Percentiles rank a stretch among this genome's conserved stretches.
phyloP scores from a whole-genome alignment of 1,139 yeast species.

The Suhomyces choctaworum region DNA sequence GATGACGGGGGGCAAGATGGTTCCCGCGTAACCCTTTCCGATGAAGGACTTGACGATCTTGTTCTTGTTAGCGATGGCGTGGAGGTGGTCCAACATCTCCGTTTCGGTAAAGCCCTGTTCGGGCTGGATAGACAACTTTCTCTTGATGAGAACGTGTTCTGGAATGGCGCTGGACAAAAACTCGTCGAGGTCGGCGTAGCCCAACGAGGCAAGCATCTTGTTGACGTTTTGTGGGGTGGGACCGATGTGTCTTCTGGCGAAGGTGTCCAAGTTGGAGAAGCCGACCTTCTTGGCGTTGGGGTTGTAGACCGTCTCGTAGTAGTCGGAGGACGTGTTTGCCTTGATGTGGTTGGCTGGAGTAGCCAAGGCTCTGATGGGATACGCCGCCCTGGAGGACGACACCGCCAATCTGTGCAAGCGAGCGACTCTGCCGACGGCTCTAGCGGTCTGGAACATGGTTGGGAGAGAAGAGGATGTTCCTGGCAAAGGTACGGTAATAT shows the following conservation, averaged over 20 bases:
- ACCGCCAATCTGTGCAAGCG: conserved; percentile 9
- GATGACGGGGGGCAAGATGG: conserved; percentile 86
- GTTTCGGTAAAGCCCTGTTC: conserved; percentile 75
- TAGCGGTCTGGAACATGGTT: conserved; percentile 11
- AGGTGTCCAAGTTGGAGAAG: conserved; percentile 64
- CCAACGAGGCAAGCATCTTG: conserved; percentile 65
- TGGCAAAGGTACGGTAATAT: not conserved
- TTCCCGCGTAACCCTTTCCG: conserved; percentile 94
- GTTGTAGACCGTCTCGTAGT: conserved; percentile 42
- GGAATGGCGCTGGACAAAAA: conserved; percentile 80
- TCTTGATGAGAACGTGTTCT: conserved; percentile 63
- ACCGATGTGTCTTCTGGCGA: conserved; percentile 89
- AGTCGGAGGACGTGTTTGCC: conserved; percentile 50
- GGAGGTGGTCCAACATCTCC: conserved; percentile 71
- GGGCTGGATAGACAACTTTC: conserved; percentile 65
- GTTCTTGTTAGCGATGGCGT: conserved; percentile 72
- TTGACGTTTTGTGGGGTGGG: conserved; percentile 66
- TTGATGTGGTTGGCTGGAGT: conserved; percentile 6
- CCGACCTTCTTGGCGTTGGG: conserved; percentile 32
- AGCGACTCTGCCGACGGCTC: conserved; percentile 12
- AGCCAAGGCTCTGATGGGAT: conserved; percentile 7
- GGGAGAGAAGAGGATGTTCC: too few species aligned
- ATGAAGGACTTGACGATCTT: conserved; percentile 70
- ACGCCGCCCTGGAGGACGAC: not conserved
- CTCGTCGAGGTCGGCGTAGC: conserved; percentile 64